These are phyloP conservation scores for Saxispiralis lemnorum DNA, from an alignment of 495 filamentous ascomycete genomes.

Conservation along the genomic window DNA sequence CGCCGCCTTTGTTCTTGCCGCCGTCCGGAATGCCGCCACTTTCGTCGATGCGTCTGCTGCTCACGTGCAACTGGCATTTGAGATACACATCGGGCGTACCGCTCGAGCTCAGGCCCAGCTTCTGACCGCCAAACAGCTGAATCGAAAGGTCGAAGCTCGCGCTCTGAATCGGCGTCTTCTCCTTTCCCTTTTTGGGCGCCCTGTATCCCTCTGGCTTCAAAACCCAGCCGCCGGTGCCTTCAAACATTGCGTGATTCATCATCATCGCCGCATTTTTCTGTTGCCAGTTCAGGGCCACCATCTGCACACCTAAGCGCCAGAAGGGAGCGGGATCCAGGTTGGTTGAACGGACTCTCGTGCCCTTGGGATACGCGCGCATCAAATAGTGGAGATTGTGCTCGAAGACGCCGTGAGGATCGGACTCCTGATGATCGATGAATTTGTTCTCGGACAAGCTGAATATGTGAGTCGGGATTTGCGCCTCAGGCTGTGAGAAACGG, in stretches of 20 bases:
- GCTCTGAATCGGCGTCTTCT: constrained; percentile 19
- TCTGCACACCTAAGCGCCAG: constrained; percentile 81
- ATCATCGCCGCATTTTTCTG: constrained; percentile 82
- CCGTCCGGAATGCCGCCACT: constrained; percentile 28
- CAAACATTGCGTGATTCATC: constrained; percentile 89
- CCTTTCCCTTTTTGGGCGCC: constrained; percentile 15
- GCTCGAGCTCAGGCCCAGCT: constrained; percentile 37
- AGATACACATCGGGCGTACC: constrained; percentile 58
- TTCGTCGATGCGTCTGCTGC: constrained; percentile 30
- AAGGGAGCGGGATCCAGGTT: constrained; percentile 70
- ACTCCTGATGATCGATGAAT: constrained; percentile 52
- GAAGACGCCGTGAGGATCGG: constrained; percentile 43
- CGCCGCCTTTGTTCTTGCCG: constrained; percentile 31
- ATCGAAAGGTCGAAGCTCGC: constrained; percentile 36
- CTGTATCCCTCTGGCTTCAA: constrained; percentile 61
- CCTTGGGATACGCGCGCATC: constrained; percentile 80
- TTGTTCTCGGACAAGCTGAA: constrained; percentile 72
- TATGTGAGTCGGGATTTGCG: constrained; percentile 60
- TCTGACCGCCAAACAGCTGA: constrained; percentile 38
- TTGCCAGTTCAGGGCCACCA: constrained; percentile 92
- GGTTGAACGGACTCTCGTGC: constrained; percentile 62
- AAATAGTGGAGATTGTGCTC: constrained; percentile 66
- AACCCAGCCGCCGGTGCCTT: constrained; percentile 60
- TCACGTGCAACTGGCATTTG: constrained; percentile 66
- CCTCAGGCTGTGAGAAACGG: constrained; percentile 44